Evolutionary conservation across 345 rosid genomes (phyloP).

Genomic region (Mangifera indica): DNA sequence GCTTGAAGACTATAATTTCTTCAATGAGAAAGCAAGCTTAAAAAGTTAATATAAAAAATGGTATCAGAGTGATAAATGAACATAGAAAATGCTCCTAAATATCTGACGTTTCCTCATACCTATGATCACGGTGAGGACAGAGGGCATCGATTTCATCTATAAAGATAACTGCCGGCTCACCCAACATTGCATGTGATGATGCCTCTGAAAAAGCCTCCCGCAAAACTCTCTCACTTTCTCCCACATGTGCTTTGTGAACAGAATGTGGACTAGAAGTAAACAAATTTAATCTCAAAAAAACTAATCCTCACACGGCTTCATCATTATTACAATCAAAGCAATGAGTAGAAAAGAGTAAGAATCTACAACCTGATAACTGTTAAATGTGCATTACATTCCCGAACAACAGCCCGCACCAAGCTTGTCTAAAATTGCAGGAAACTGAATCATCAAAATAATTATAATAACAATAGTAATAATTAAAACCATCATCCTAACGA

Average conservation of each 20-base stretch:
- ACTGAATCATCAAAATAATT: constrained; percentile 3
- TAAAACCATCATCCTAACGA: neutral
- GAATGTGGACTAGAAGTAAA: constrained; percentile 58
- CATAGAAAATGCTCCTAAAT: neutral
- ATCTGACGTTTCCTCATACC: constrained; percentile 35
- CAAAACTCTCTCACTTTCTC: constrained; percentile 79
- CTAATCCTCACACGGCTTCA: too few relatives aligned
- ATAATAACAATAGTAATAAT: neutral
- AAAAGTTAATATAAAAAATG: neutral
- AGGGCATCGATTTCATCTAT: constrained; percentile 90
- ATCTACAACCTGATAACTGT: constrained; percentile 65
- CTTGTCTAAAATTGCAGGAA: constrained; percentile 56
- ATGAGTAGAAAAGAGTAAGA: neutral
- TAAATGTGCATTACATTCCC: constrained; percentile 74
- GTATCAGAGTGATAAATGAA: neutral
- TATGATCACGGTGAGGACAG: constrained; percentile 74
- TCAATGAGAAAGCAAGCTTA: neutral
- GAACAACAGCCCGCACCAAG: constrained; percentile 88
- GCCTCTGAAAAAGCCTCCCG: constrained; percentile 83
- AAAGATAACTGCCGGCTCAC: constrained; percentile 74
- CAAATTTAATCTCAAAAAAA: neutral
- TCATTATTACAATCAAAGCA: neutral
- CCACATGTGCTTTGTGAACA: constrained; percentile 77
- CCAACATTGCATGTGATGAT: constrained; percentile 53
- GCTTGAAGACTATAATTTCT: neutral